Evolutionary conservation across 2,329 filamentous ascomycete genomes (phyloP), one percentile per base, ranked within the genome.

Genomic region (Cadophora sp.): DNA sequence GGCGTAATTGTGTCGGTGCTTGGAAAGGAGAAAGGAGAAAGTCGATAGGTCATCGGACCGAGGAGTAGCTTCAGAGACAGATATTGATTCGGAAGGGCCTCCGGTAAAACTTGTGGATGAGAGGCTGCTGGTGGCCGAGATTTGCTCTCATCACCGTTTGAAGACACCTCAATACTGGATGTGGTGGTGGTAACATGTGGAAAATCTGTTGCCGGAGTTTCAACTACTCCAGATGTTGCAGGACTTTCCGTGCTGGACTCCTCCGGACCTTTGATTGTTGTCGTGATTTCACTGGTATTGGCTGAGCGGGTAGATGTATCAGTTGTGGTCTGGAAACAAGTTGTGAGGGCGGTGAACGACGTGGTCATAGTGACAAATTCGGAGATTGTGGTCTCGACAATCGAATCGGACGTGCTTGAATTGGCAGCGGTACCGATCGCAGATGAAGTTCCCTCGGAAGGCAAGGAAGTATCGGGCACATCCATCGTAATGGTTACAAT

Each of bases 401-500:
- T 3, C 3, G 19, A 27, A 29, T n/a, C n/a, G 12, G 31, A 27
- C 22, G 62, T 29, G 22, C 31, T 43, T 11, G 50, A 12, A 16
- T 16, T 64, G 2, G 31, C 40, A 14, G 50, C 31, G 8, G 48
- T 53, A 16, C 51, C 61, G 16, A 40, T 27, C 3, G 46, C 46
- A 19, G 43, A 53, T 12, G 61, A 63, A 26, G 14, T 63, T n/a
- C 16, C 29, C 22, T 26, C 16, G 43, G 64, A 53, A 43, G 43
- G 31, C 6, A 29, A 27, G 46, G 55, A 65, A 43, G 31, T 37
- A 12, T 27, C 27, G 16, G 55, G 8, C 9, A 65, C 26, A 27
- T 65, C 60, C 11, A 65, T 37, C 27, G 64, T 65, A 14, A 55
- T 65, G 4, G 55, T 65, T 37, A 40, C 19, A 16, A 24, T 65